Evolutionary conservation across 2,329 filamentous ascomycete species (phyloP).

Genomic region (Fusarium sp.): DNA sequence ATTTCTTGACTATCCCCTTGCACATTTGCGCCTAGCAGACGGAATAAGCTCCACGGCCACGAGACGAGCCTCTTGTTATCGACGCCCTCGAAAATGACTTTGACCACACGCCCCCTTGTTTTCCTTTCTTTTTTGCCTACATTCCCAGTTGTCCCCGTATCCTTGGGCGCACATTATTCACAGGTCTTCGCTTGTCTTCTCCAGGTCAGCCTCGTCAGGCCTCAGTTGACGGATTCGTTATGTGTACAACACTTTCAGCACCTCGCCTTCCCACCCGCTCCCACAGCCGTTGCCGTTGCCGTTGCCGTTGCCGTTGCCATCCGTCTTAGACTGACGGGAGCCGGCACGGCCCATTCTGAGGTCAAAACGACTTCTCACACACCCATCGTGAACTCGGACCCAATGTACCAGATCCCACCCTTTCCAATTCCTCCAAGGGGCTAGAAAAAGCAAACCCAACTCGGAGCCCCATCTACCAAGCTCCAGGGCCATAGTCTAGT

Average conservation of each 20-base stretch:
- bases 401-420: constrained; percentile 44
- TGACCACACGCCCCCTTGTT: constrained; percentile 22
- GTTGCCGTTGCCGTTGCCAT: constrained; percentile 8
- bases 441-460: constrained; percentile 42
- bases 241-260: constrained; percentile 23
- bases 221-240: constrained; percentile 2
- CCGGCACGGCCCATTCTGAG: constrained; percentile 40
- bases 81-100: constrained; percentile 16
- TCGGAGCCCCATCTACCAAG: constrained; percentile 35
- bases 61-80: constrained; percentile 16
- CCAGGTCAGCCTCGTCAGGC: constrained; percentile 19
- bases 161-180: constrained; percentile 8
- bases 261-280: constrained; percentile 39
- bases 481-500: constrained; percentile 27
- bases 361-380: constrained; percentile 33
- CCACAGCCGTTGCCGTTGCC: constrained; percentile 20
- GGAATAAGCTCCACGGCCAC: constrained; percentile 27
- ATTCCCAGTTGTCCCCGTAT: constrained; percentile 6
- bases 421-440: constrained; percentile 33
- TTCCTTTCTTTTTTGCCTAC: not conserved
- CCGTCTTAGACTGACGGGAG: constrained; percentile 31
- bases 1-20: constrained; percentile 35
- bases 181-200: constrained; percentile 9
- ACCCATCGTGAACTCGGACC: constrained; percentile 37
- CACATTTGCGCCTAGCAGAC: constrained; percentile 17